Percentiles rank a stretch among this genome's conserved stretches.
phyloP scores from a whole-genome alignment of 1,139 yeast species.

The Suhomyces yuchorum region DNA sequence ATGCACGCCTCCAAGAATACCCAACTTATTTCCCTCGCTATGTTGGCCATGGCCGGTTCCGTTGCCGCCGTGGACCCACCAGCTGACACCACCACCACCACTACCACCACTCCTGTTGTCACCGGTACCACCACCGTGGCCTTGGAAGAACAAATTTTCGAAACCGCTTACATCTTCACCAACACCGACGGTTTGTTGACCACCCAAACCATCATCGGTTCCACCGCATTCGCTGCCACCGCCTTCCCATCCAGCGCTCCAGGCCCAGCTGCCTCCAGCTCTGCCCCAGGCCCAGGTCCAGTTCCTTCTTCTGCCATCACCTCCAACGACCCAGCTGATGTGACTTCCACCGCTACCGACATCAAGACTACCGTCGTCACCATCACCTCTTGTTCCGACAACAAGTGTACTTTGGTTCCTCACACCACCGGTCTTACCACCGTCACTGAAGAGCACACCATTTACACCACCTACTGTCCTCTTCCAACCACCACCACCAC shows the following conservation, averaged over 20 bases:
- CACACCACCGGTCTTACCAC: constrained; percentile 46
- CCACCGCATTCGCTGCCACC: constrained; percentile 19
- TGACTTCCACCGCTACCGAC: constrained; percentile 4
- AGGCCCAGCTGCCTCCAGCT: constrained; percentile 1
- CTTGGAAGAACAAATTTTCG: constrained; percentile 31
- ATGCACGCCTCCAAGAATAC: constrained; percentile 9
- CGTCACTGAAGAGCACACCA: constrained; percentile 28
- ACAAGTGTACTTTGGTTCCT: constrained; percentile 36
- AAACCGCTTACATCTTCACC: constrained; percentile 41
- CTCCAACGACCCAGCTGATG: constrained; percentile 10
- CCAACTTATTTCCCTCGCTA: constrained; percentile 10
- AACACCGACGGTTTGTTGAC: constrained; percentile 34
- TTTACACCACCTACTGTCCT: constrained; percentile 20
- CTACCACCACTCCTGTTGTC: constrained; percentile 34
- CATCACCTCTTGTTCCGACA: constrained; percentile 47
- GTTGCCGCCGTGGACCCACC: constrained; percentile 8
- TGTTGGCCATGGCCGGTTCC: constrained; percentile 15
- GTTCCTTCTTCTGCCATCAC: constrained; percentile 12
- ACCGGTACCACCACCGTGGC: constrained; percentile 35
- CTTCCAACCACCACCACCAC: constrained; percentile 8
- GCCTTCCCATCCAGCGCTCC: constrained; percentile 8
- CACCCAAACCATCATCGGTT: constrained; percentile 32
- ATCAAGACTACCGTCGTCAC: constrained; percentile 33
- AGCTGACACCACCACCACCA: constrained; percentile 23
- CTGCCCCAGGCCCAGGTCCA: constrained; percentile 6